phyloP scores from a whole-genome alignment of 163 green algal genomes.

The Chlorella variabilis region DNA sequence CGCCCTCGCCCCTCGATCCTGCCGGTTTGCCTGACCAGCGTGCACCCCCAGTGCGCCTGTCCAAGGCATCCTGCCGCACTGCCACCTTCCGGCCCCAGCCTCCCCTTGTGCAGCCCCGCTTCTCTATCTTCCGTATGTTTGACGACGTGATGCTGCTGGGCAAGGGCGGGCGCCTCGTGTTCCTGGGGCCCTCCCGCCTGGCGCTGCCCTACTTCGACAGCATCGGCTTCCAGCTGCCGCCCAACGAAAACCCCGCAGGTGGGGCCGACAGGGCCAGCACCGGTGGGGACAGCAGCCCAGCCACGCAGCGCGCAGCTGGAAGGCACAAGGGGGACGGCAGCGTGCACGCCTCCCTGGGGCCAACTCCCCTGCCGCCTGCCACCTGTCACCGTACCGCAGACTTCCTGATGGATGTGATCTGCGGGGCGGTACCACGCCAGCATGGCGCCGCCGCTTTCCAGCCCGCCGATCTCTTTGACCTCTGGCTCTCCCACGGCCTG shows the following conservation, averaged over 20 bases:
- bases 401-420: slow-evolving; percentile 84
- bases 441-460: slow-evolving; percentile 39
- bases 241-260: slow-evolving; percentile 77
- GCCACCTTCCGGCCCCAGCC: too few species aligned
- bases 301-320: too few species aligned
- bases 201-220: slow-evolving; percentile 76
- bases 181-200: slow-evolving; percentile 62
- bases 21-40: too few species aligned
- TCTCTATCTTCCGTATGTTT: slow-evolving; percentile 83
- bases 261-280: too few species aligned
- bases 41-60: not conserved
- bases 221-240: slow-evolving; percentile 72
- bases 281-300: too few species aligned
- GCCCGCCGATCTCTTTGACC: slow-evolving; percentile 47
- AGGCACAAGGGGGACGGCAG: too few species aligned
- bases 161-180: slow-evolving; percentile 73
- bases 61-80: too few species aligned
- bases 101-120: slow-evolving; percentile 70
- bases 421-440: slow-evolving; percentile 51
- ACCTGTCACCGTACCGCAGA: slow-evolving; percentile 41
- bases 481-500: slow-evolving; percentile 56
- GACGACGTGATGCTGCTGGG: slow-evolving; percentile 80
- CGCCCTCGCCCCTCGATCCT: not conserved
- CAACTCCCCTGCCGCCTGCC: not conserved
- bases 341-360: too few species aligned